phyloP scores from a whole-genome alignment of 2,329 filamentous ascomycete species.

The Akanthomyces muscarius region DNA sequence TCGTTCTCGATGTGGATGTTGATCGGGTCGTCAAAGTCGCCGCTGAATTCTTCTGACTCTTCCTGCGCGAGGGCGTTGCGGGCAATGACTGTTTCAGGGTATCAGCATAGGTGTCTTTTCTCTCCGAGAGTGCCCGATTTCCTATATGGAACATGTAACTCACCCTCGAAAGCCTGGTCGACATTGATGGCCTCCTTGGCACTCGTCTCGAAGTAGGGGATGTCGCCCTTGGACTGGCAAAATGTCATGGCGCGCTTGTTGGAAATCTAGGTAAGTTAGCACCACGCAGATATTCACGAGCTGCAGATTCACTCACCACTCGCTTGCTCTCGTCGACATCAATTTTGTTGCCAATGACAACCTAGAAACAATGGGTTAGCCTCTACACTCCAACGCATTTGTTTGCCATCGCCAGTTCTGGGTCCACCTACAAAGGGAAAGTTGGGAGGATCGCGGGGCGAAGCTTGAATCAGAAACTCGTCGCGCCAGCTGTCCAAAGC shows the following conservation, averaged over 20 bases:
- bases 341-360: conserved; percentile 98
- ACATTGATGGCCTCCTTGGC: conserved; percentile 99
- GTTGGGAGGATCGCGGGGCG: conserved; percentile 90
- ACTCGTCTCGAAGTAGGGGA: conserved; percentile 98
- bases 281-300: neutral
- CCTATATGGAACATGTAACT: neutral
- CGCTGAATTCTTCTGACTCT: conserved; percentile 95
- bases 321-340: conserved; percentile 97
- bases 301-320: conserved; percentile 54
- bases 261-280: conserved; percentile 61
- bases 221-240: conserved; percentile 94
- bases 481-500: conserved; percentile 97
- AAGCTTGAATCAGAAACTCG: conserved; percentile 96
- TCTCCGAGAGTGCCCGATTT: neutral
- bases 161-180: conserved; percentile 71
- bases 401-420: neutral
- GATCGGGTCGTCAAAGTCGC: conserved; percentile 96
- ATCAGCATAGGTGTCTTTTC: neutral
- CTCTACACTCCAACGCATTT: neutral
- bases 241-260: conserved; percentile 96
- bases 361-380: conserved; percentile 45
- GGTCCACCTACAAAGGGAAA: conserved; percentile 86
- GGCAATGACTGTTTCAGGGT: conserved; percentile 68
- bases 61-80: conserved; percentile 93
- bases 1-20: conserved; percentile 96